These are phyloP conservation scores for Aegilops sharonensis DNA, from an alignment of 176 grass and related monocot species.

Conservation along the genomic window DNA sequence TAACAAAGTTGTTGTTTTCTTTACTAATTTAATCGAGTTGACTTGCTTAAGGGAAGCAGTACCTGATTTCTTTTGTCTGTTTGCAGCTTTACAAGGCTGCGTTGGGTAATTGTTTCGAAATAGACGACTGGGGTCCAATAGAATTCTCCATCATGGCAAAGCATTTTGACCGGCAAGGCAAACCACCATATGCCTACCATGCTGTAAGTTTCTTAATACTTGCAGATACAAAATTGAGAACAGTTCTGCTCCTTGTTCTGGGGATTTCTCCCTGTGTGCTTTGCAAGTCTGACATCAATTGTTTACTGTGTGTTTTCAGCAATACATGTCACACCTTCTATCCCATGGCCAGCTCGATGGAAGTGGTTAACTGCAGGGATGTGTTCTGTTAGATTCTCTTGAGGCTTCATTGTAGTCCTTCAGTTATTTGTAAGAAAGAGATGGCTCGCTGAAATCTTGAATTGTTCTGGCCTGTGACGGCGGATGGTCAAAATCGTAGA, in stretches of 20 bases:
- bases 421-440: not conserved
- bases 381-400: not conserved
- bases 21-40: not conserved
- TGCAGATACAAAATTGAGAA: not conserved
- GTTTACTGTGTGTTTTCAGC: conserved; percentile 43
- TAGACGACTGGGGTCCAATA: conserved; percentile 88
- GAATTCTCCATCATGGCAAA: conserved; percentile 89
- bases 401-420: not conserved
- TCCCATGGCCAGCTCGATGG: conserved; percentile 76
- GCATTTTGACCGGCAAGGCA: conserved; percentile 92
- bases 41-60: not conserved
- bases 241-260: not conserved
- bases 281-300: not conserved
- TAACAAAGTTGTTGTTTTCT: not conserved
- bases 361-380: conserved; percentile 37
- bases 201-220: conserved; percentile 46
- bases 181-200: conserved; percentile 89
- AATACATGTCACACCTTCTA: conserved; percentile 88
- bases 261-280: not conserved
- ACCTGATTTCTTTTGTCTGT: conserved; percentile 16
- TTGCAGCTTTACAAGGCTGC: conserved; percentile 87
- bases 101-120: conserved; percentile 87
- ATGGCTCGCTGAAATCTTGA: not conserved
- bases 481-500: not conserved
- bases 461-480: not conserved